Base-by-base conservation (phyloP, 805 yeast genomes). In the Hanseniaspora hatyaiensis region DNA sequence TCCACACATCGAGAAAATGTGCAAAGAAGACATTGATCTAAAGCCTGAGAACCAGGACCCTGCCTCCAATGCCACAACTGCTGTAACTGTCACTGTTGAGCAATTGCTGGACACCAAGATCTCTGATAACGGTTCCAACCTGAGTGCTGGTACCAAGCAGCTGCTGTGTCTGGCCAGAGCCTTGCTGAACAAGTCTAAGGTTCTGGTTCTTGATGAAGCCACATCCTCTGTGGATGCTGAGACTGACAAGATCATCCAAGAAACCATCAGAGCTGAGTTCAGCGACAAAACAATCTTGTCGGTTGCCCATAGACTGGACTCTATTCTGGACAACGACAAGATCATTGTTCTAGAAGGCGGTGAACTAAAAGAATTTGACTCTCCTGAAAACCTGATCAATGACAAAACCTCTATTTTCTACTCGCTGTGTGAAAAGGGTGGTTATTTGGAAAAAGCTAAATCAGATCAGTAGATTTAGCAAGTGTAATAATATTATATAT, bases 131-230 rank as follows among this genome's bases (percentile, higher is more conserved):
- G 96, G 96, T 9, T 65, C 82, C n/a, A 87, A 87, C 59, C 64
- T 88, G 50, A 84, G 95, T 8, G 78, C 80, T 31, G 96, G 96
- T 19, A 95, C 88, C 65, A 74, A 85, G 54, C 96, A 87, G 64
- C 68, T 88, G 50, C 67, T 87, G 62, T 85, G 95, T 60, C 67
- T 87, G 41, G 88, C 94, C 0, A 70, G 95, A 51, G 89, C 94
- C 0, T 67, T 87, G 36, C 66, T 87, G 54, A 78, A 78, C 52
- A 72, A 75, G 24, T 82, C 94, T 0, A 80, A 74, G 53, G 77
- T 87, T 12, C 67, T 87, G 52, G 69, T 87, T 13, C 66, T 86
- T 50, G 95, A 87, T 57, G 95, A 86, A 65, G 95, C 82, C n/a
- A 77, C 82, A 1, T 92, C 95, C 0, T 85, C 94, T 12, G 92